Base-by-base conservation (phyloP, 139 green algal species). In the Medakamo hakoo region DNA sequence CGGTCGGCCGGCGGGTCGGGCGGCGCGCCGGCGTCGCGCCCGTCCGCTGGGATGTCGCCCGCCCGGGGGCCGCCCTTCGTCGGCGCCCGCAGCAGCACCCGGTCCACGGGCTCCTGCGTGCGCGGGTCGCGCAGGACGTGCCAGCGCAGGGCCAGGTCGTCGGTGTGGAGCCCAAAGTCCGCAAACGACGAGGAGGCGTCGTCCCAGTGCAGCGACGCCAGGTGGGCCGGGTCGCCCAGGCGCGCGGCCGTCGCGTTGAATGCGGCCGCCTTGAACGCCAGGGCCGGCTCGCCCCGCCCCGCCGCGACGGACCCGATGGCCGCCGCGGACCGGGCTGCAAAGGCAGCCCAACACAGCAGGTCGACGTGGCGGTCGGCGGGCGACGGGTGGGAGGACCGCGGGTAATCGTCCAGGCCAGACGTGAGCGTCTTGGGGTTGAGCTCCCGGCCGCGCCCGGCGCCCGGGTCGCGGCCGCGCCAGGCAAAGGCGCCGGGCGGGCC, bases 391-490 rank as follows among this genome's bases (percentile, higher is more conserved):
- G 79, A 90, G 22, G 91, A 86, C 1, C 91, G 78, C 0, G 91
- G 91, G 62, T 87, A 96, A 78, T 97, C 91, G 64, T 97, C 91
- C 59, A 97, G 65, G 3, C 90, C 90, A 23, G 79, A 89, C 3
- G 85, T 85, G 1, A 95, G 77, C 1, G 88, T 95, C 66, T 94
- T 95, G 30, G 89, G 88, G 69, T 97, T 97, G 27, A 97, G 82
- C 76, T 97, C 86, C 4, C 25, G 21, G 2, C 59, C 24, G 3
- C 73, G 81, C 26, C 18, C 31, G 0, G 59, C 60, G 48, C 87
- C 72, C 40, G 81, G 66, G 22, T 81, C 84, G 18, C 85, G 73
- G 73, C 86, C 79, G 4, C 68, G 76, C 82, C 84, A 92, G 23
- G 78, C 65, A 69, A 77, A 93, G 55, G 72, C 77, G 3, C 71